Evolutionary conservation across 805 yeast genomes (phyloP).

Genomic region (Zygoascus biomembranicola): DNA sequence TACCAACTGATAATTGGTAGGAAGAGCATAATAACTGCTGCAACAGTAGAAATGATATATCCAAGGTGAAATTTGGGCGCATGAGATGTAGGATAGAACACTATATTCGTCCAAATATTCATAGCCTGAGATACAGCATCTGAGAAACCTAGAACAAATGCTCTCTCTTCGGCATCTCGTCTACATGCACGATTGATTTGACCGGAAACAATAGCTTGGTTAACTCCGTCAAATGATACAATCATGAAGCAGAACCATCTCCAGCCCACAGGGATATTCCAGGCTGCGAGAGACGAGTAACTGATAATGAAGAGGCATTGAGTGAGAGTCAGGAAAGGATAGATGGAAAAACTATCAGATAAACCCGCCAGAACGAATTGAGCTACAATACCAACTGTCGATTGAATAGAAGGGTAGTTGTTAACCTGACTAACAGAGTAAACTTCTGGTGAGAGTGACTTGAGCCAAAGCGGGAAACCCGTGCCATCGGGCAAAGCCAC

Average conservation of each 20-base stretch:
- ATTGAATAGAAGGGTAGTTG: slow-evolving; percentile 36
- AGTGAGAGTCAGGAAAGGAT: slow-evolving; percentile 29
- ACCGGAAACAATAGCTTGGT: slow-evolving; percentile 37
- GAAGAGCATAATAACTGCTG: slow-evolving; percentile 31
- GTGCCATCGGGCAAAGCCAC: slow-evolving; percentile 36
- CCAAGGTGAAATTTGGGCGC: slow-evolving; percentile 36
- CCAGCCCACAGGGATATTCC: slow-evolving; percentile 35
- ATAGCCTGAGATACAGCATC: slow-evolving; percentile 36
- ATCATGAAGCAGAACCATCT: slow-evolving; percentile 34
- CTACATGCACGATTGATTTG: slow-evolving; percentile 33
- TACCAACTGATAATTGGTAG: slow-evolving; percentile 27
- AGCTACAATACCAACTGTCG: slow-evolving; percentile 35
- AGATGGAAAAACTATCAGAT: slow-evolving; percentile 32
- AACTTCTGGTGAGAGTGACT: slow-evolving; percentile 22
- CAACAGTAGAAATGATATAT: slow-evolving; percentile 31
- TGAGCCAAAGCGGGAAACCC: slow-evolving; percentile 35
- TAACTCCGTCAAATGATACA: slow-evolving; percentile 30
- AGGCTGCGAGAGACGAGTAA: slow-evolving; percentile 33
- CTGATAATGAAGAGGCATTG: slow-evolving; percentile 31
- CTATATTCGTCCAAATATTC: slow-evolving; percentile 40
- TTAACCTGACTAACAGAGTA: slow-evolving; percentile 31
- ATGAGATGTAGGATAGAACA: slow-evolving; percentile 34
- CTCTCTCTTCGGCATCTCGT: slow-evolving; percentile 29
- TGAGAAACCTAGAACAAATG: slow-evolving; percentile 28
- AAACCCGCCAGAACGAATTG: slow-evolving; percentile 34